Conservation (phyloP, 2,329 filamentous ascomycete genomes). For the Drechslerella coelobrocha region DNA sequence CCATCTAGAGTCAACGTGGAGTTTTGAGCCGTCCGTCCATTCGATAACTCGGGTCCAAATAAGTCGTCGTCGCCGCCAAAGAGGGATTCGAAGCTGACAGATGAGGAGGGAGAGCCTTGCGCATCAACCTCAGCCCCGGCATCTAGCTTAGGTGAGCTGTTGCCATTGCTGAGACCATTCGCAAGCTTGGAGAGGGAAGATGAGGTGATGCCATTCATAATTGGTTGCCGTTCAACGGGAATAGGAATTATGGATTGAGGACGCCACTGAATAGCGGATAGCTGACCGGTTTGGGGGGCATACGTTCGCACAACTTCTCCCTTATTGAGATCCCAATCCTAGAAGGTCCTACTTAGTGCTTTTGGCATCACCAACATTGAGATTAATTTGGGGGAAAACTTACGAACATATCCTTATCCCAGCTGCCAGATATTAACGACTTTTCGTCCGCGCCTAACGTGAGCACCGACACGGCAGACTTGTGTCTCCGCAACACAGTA, state of each 20-base stretch:
- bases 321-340: constrained; percentile 91
- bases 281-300: constrained; percentile 74
- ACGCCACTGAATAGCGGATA: constrained; percentile 84
- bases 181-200: constrained; percentile 52
- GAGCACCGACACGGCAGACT: constrained; percentile 88
- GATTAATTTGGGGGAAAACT: neutral
- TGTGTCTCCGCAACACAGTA: constrained; percentile 78
- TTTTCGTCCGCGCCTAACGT: constrained; percentile 82
- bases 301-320: constrained; percentile 79
- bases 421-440: constrained; percentile 87
- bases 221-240: constrained; percentile 66
- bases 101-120: constrained; percentile 53
- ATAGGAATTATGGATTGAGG: constrained; percentile 76
- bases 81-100: constrained; percentile 69
- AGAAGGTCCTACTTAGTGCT: constrained; percentile 12
- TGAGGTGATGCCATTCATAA: constrained; percentile 64
- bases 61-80: constrained; percentile 85
- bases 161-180: constrained; percentile 53
- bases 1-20: constrained; percentile 53
- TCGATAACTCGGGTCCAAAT: constrained; percentile 75
- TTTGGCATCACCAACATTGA: neutral
- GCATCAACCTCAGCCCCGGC: constrained; percentile 52
- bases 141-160: constrained; percentile 37
- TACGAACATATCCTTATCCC: constrained; percentile 85
- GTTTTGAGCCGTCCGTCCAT: constrained; percentile 60